phyloP scores from a whole-genome alignment of 2,329 filamentous ascomycete genomes.

The Trichoderma aggressivum region DNA sequence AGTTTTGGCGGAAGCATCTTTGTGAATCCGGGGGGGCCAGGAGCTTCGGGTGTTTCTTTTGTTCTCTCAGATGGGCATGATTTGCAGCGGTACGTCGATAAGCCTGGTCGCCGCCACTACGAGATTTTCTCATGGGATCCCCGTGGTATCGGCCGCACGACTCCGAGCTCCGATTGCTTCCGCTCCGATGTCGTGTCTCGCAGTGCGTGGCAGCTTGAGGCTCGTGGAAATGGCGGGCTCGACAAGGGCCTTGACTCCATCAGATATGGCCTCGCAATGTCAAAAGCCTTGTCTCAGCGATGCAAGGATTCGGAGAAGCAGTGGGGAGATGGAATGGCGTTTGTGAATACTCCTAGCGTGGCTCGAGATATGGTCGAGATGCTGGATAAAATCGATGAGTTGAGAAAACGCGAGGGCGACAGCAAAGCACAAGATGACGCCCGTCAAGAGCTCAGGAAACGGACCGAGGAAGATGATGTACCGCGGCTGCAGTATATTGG shows the following conservation, averaged over 20 bases:
- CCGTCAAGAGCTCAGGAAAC: neutral
- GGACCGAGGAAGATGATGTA: neutral
- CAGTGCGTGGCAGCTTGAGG: slow-evolving; percentile 28
- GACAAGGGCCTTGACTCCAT: slow-evolving; percentile 22
- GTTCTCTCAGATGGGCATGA: slow-evolving; percentile 24
- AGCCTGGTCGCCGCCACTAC: slow-evolving; percentile 31
- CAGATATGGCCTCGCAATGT: slow-evolving; percentile 24
- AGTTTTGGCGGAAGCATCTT: slow-evolving; percentile 41
- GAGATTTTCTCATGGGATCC: slow-evolving; percentile 43
- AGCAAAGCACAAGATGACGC: neutral
- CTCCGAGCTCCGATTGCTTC: slow-evolving; percentile 38
- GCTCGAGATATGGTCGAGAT: slow-evolving; percentile 42
- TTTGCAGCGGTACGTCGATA: slow-evolving; percentile 29
- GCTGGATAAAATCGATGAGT: slow-evolving; percentile 36
- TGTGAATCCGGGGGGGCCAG: slow-evolving; percentile 43
- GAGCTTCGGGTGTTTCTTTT: slow-evolving; percentile 36
- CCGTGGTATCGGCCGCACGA: slow-evolving; percentile 37
- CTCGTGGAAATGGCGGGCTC: slow-evolving; percentile 29
- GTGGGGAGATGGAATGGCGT: slow-evolving; percentile 28
- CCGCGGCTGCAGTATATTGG: slow-evolving; percentile 33
- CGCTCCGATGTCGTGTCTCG: slow-evolving; percentile 28
- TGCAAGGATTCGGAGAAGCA: slow-evolving; percentile 25
- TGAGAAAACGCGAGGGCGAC: slow-evolving; percentile 21
- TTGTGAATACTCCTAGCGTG: slow-evolving; percentile 35
- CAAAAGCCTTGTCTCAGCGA: slow-evolving; percentile 26